A percentile compares a stretch with the other conserved stretches of the same genome.
These are phyloP conservation scores for Zostera marina DNA, from an alignment of 116 monocot species.

Conservation along the genomic window DNA sequence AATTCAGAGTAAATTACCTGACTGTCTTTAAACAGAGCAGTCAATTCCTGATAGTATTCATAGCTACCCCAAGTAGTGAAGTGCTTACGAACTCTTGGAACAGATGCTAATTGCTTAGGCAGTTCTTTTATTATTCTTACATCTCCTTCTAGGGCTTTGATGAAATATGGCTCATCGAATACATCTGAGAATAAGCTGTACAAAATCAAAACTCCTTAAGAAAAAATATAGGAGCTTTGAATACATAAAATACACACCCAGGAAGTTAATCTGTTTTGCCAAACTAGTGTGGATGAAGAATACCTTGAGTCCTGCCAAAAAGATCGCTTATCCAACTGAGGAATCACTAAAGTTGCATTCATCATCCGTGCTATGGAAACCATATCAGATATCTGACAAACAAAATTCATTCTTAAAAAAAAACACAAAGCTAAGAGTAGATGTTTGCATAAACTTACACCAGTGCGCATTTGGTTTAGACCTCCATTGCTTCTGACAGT, in stretches of 20 bases:
- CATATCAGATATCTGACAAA: slow-evolving; percentile 83
- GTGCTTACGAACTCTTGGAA: slow-evolving; percentile 75
- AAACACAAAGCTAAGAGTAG: neutral
- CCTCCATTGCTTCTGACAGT: slow-evolving; percentile 94
- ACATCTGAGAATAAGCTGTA: slow-evolving; percentile 70
- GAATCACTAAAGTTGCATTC: slow-evolving; percentile 92
- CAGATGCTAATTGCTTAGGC: slow-evolving; percentile 52
- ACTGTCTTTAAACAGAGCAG: neutral
- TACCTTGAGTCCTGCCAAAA: slow-evolving; percentile 97
- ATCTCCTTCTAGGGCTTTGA: slow-evolving; percentile 62
- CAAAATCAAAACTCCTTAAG: neutral
- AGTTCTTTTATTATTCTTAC: slow-evolving; percentile 45
- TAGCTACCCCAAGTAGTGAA: slow-evolving; percentile 73
- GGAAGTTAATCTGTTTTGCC: neutral
- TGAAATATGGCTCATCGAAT: slow-evolving; percentile 86
- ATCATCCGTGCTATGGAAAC: slow-evolving; percentile 86
- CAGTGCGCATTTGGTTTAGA: slow-evolving; percentile 96
- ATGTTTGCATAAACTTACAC: slow-evolving; percentile 38
- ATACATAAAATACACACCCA: neutral
- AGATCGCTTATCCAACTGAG: slow-evolving; percentile 70
- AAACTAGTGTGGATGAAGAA: neutral
- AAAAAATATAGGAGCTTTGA: neutral
- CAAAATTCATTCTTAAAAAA: neutral
- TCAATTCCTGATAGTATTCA: slow-evolving; percentile 63
- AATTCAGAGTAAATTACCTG: too few relatives aligned